Base-by-base conservation (phyloP, 208 protist genomes). In the Willaertia magna region DNA sequence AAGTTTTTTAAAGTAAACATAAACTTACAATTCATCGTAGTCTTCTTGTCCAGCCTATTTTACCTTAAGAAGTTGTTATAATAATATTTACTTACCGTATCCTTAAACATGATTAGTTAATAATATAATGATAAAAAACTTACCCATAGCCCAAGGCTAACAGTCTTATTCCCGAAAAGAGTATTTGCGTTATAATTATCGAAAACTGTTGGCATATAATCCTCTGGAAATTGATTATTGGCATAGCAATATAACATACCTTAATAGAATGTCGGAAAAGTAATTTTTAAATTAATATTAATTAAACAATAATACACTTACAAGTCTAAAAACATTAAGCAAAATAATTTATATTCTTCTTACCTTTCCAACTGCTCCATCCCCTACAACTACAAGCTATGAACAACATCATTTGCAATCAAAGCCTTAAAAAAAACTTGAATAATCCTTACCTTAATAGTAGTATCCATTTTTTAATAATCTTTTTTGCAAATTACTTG, bases 101-200 rank as follows among this genome's bases (percentile, higher is more conserved):
- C 51, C 16, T 16, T 20, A 51, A 51, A n/a, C n/a, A n/a, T n/a
- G n/a, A n/a, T n/a, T n/a, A n/a, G n/a, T n/a, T n/a, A n/a, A n/a
- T n/a, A n/a, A n/a, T n/a, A n/a, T n/a, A n/a, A n/a, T n/a, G n/a
- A 51, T 51, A 51, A 51, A 51, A 16, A 20, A 59, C 51, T n/a
- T 59, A 59, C 90, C 90, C 92, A 94, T 6, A 95, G 79, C 26
- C 90, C 89, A 14, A 95, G 76, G 44, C 74, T 88, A 46, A 91
- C 87, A 44, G 92, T 87, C 83, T 91, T 89, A 43, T 86, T 88
- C 47, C 91, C 91, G 30, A 88, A 89, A 89, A 95, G 92, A 4
- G 93, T 89, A 26, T 93, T 95, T 4, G 93, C 93, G 20, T 61
- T 76, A 34, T 76, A 76, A 44, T 76, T 76, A 44, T 76, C 67